phyloP scores from a whole-genome alignment of 306 rosid genomes.

The Citrullus colocynthis region DNA sequence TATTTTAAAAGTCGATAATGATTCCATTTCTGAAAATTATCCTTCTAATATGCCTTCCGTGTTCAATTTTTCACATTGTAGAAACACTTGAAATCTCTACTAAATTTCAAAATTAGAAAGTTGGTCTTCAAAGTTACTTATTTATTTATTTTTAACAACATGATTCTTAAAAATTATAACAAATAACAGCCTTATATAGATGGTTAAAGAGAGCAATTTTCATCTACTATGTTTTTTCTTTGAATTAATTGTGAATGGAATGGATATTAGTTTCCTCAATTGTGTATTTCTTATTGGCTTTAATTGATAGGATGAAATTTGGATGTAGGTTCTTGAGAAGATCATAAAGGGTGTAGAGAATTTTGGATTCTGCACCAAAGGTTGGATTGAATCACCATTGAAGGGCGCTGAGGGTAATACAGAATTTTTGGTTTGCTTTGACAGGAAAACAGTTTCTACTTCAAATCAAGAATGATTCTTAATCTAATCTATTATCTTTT shows the following conservation, averaged over 20 bases:
- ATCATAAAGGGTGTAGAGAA: conserved; percentile 71
- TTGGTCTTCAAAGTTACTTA: too few species aligned
- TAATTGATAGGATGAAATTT: not conserved
- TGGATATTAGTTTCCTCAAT: not conserved
- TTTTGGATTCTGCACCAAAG: conserved; percentile 62
- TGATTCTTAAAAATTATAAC: too few species aligned
- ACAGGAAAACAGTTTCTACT: conserved; percentile 15
- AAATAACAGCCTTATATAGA: too few species aligned
- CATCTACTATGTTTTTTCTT: not conserved
- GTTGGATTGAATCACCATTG: conserved; percentile 85
- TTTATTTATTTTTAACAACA: too few species aligned
- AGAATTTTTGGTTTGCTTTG: conserved; percentile 74
- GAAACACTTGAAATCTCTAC: too few species aligned
- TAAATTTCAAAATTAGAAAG: too few species aligned
- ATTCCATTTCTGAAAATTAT: too few species aligned
- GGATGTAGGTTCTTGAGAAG: conserved; percentile 61
- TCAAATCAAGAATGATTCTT: not conserved
- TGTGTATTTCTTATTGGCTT: not conserved
- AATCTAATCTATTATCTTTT: not conserved
- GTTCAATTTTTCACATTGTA: too few species aligned
- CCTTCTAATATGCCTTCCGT: too few species aligned
- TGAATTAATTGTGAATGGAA: not conserved
- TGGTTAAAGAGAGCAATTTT: too few species aligned
- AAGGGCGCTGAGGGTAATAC: conserved; percentile 92
- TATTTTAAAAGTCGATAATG: too few species aligned